Evolutionary conservation across 1,139 yeast species (phyloP), one percentile per base, ranked within the genome.

Genomic region (Zygoascus sp.): DNA sequence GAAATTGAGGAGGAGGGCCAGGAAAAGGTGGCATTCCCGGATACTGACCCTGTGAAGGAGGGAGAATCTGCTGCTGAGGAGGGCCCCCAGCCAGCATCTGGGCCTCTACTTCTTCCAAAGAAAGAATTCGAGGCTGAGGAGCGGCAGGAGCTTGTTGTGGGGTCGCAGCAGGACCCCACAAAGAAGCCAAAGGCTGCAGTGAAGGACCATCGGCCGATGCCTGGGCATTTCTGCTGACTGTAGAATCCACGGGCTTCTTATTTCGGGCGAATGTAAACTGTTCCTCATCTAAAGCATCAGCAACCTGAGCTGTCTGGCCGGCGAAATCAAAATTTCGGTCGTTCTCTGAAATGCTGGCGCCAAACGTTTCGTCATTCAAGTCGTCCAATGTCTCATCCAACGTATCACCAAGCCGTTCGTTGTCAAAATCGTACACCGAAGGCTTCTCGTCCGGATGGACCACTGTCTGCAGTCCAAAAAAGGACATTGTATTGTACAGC

Each of bases 331-430:
- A 88, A 60, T 87, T 92, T 51, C 80, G 77, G 44, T 88, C 83
- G 19, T 42, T 50, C 27, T 42, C 42, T 22, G 65, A 75, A 7
- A 75, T 69, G 47, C 68, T 73, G 42, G 70, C 74, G 40, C 97
- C 97, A 69, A 90, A 90, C 1, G 97, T 90, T 61, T 87, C 95
- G 52, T 81, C 85, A 62, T 90, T 90, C 59, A 87, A 73, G 46
- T 82, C 89, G 63, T 89, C 97, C 50, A 83, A 89, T 30, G 78
- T 81, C 54, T 84, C 94, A 40, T 75, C 76, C 42, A 78, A 74
- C 51, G 74, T 74, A 25, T 78, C 86, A 2, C 89, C 92, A 50
- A 84, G 74, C 2, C 90, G 90, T 47, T 63, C 66, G 62, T 88
- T 95, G 58, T 87, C 94, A 61, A 86, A 89, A 60, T 85, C 94